Conservation (phyloP, 495 filamentous ascomycete genomes). For the Hypoxylon rickii region DNA sequence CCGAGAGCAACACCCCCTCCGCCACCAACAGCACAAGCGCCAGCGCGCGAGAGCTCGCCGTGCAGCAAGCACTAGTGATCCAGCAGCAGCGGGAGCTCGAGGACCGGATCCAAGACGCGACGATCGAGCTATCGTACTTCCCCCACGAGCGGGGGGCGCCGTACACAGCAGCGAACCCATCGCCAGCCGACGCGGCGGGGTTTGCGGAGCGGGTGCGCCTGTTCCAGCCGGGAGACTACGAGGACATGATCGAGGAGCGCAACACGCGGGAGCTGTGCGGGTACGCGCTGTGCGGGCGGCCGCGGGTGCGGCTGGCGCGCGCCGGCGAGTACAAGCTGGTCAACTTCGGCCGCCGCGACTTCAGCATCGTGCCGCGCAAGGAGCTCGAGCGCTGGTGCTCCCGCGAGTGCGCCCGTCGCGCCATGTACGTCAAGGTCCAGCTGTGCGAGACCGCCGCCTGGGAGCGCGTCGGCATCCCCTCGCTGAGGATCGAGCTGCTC, state of each 20-base stretch:
- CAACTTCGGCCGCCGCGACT: conserved; percentile 51
- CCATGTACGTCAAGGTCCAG: conserved; percentile 85
- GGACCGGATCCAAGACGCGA: conserved; percentile 53
- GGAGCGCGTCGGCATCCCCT: conserved; percentile 61
- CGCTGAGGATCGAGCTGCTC: conserved; percentile 56
- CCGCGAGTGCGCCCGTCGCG: conserved; percentile 73
- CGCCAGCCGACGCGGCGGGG: conserved; percentile 54
- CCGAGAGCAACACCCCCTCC: neutral
- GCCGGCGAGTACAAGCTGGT: conserved; percentile 56
- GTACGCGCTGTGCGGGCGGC: conserved; percentile 73
- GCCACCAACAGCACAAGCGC: conserved; percentile 13
- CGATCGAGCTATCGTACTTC: conserved; percentile 69
- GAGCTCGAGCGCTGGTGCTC: conserved; percentile 89
- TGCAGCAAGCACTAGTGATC: conserved; percentile 80
- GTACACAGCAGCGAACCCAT: conserved; percentile 49
- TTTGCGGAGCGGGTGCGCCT: conserved; percentile 63
- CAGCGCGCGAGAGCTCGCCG: conserved; percentile 63
- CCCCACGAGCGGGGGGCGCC: conserved; percentile 65
- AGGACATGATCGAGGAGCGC: conserved; percentile 82
- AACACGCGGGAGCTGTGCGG: conserved; percentile 80
- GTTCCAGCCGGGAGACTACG: conserved; percentile 88
- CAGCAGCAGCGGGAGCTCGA: conserved; percentile 78
- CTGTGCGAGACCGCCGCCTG: conserved; percentile 77
- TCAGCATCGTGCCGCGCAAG: conserved; percentile 61
- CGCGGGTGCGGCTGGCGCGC: conserved; percentile 48